phyloP scores from a whole-genome alignment of 257 asterid species.

The Haberlea rhodopensis region DNA sequence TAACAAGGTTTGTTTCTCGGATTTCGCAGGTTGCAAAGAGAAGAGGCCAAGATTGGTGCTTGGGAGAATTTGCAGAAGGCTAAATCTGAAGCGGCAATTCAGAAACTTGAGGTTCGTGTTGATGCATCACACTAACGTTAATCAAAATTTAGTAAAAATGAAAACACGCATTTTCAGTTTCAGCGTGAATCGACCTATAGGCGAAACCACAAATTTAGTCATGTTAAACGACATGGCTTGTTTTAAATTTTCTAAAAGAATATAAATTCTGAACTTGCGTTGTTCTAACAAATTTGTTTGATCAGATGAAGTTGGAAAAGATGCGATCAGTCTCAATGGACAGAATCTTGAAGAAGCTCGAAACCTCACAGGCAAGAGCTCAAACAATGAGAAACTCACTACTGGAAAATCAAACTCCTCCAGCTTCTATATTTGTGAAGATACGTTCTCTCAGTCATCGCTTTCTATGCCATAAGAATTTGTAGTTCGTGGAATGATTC shows the following conservation, averaged over 20 bases:
- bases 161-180: too few relatives aligned
- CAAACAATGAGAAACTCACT: constrained; percentile 56
- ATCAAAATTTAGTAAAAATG: too few relatives aligned
- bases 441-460: constrained; percentile 37
- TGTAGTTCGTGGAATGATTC: background rate
- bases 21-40: constrained; percentile 56
- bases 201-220: too few relatives aligned
- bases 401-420: constrained; percentile 28
- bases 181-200: too few relatives aligned
- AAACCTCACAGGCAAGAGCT: constrained; percentile 53
- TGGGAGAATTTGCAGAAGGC: constrained; percentile 96
- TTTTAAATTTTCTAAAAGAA: too few relatives aligned
- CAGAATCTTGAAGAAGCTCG: constrained; percentile 57
- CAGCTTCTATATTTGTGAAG: constrained; percentile 31
- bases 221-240: too few relatives aligned
- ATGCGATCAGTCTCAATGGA: constrained; percentile 69
- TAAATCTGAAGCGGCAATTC: constrained; percentile 79
- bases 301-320: constrained; percentile 74
- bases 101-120: constrained; percentile 63
- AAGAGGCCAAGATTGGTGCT: constrained; percentile 69
- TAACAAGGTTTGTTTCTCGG: background rate
- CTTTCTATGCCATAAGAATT: constrained; percentile 34
- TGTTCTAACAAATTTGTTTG: background rate
- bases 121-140: background rate
- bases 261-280: background rate